phyloP scores from a whole-genome alignment of 768 basidiomycete species.

The Trichaptum fuscoviolaceum region DNA sequence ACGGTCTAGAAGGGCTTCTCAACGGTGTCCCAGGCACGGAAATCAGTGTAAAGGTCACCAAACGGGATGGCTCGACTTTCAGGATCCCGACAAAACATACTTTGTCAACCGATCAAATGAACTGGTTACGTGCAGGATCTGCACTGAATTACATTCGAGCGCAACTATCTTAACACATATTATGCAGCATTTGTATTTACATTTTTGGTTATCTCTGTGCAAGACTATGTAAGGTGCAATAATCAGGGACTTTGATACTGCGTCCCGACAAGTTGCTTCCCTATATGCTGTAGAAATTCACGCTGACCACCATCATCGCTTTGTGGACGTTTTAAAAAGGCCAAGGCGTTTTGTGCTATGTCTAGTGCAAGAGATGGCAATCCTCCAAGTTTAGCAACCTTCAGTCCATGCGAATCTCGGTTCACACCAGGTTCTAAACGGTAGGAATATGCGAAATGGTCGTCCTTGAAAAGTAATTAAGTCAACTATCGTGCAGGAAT shows the following conservation, averaged over 20 bases:
- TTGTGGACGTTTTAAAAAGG: constrained; percentile 21
- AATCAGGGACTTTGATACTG: neutral
- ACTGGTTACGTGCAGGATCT: constrained; percentile 85
- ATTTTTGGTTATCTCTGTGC: neutral
- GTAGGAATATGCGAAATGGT: constrained; percentile 81
- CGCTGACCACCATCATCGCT: constrained; percentile 12
- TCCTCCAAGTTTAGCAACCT: constrained; percentile 84
- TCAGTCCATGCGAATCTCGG: constrained; percentile 84
- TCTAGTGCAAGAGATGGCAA: constrained; percentile 61
- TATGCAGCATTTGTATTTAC: neutral
- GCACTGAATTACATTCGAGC: constrained; percentile 88
- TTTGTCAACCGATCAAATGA: constrained; percentile 84
- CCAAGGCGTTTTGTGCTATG: constrained; percentile 54
- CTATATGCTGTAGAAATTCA: constrained; percentile 7
- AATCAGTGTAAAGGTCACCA: constrained; percentile 62
- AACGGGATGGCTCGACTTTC: constrained; percentile 53
- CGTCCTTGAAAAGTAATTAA: constrained; percentile 42
- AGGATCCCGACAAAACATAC: constrained; percentile 79
- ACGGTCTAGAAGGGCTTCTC: constrained; percentile 71
- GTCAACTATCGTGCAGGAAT: neutral
- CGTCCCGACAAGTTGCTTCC: neutral
- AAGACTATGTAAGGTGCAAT: neutral
- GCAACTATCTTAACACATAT: constrained; percentile 27
- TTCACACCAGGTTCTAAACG: constrained; percentile 79
- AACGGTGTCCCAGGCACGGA: constrained; percentile 35